Percentiles rank a stretch among this genome's conserved stretches.
These are phyloP conservation scores for Sordariomycetes sp. DNA, from an alignment of 2,329 filamentous ascomycete genomes.

Conservation along the genomic window DNA sequence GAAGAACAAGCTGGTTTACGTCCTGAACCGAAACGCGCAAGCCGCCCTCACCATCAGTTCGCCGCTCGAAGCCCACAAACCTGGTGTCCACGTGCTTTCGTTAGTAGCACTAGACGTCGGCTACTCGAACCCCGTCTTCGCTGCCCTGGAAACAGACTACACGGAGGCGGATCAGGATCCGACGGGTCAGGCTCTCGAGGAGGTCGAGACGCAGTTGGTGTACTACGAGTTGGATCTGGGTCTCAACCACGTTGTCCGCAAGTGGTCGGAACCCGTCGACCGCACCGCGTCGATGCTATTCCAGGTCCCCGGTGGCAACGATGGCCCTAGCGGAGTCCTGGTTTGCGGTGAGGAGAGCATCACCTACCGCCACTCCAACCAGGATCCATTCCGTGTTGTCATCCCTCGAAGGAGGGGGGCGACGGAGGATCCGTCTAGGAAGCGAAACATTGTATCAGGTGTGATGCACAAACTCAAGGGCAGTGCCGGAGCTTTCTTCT, in stretches of 20 bases:
- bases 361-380: slow-evolving; percentile 93
- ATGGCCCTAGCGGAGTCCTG: slow-evolving; percentile 87
- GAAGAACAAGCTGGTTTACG: slow-evolving; percentile 99
- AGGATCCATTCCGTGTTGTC: slow-evolving; percentile 75
- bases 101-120: slow-evolving; percentile 85
- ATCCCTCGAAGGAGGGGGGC: slow-evolving; percentile 79
- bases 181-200: slow-evolving; percentile 66
- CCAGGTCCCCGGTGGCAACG: slow-evolving; percentile 85
- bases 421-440: slow-evolving; percentile 84
- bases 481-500: slow-evolving; percentile 80
- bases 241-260: slow-evolving; percentile 90
- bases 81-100: slow-evolving; percentile 79
- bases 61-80: slow-evolving; percentile 88
- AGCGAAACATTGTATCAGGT: slow-evolving; percentile 74
- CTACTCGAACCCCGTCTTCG: slow-evolving; percentile 95
- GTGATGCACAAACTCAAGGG: slow-evolving; percentile 96
- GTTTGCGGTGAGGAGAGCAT: slow-evolving; percentile 92
- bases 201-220: slow-evolving; percentile 80
- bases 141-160: slow-evolving; percentile 87
- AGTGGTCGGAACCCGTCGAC: slow-evolving; percentile 91
- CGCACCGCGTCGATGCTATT: slow-evolving; percentile 81
- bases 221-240: slow-evolving; percentile 98
- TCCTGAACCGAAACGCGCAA: slow-evolving; percentile 88
- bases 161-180: slow-evolving; percentile 83
- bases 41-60: slow-evolving; percentile 95